Base-by-base conservation (phyloP, 371 early-diverging fungal species). In the Mucor indicus region DNA sequence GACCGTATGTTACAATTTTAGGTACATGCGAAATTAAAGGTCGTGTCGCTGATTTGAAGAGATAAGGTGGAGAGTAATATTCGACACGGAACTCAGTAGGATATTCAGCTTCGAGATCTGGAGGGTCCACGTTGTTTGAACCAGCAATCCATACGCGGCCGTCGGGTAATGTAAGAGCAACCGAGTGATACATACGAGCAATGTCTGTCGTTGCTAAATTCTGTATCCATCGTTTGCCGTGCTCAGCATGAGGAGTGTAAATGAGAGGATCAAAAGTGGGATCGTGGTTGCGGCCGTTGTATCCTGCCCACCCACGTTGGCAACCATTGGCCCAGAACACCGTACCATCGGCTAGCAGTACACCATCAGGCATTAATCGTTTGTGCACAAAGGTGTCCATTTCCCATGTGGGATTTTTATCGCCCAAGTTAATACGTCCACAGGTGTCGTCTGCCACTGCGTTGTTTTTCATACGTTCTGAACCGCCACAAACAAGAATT, bases 131-230 rank as follows among this genome's bases (percentile, higher is more conserved):
- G 29, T 62, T 70, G 37, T 70, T 70, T 5, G 75, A 75, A n/a
- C 75, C 75, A 16, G 75, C 75, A 38, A 75, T 68, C 75, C 75
- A 75, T 7, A 75, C 64, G n/a, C 71, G 66, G 10, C 75, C 75
- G 31, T 75, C 75, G 6, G 87, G 84, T 17, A 87, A 48, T 1
- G 84, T 67, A 12, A 73, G 62, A 0, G 84, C 84, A 2, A 79
- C 78, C 0, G 86, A 86, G 51, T 85, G 85, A 50, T 86, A 86
- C 78, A 86, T 74, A 23, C 87, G 67, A 0, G 85, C 77, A 64
- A 86, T 80, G 44, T 77, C 70, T 11, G 84, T 79, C 19, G 49
- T 53, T 4, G 68, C 75, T n/a, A 75, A 39, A 1, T 57, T 67
- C n/a, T 72, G 58, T 6, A 50, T 57, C 80, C 79, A 80, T 16